These are phyloP conservation scores for Aspergillus nomiae DNA, from an alignment of 2,329 filamentous ascomycete genomes.

Conservation along the genomic window DNA sequence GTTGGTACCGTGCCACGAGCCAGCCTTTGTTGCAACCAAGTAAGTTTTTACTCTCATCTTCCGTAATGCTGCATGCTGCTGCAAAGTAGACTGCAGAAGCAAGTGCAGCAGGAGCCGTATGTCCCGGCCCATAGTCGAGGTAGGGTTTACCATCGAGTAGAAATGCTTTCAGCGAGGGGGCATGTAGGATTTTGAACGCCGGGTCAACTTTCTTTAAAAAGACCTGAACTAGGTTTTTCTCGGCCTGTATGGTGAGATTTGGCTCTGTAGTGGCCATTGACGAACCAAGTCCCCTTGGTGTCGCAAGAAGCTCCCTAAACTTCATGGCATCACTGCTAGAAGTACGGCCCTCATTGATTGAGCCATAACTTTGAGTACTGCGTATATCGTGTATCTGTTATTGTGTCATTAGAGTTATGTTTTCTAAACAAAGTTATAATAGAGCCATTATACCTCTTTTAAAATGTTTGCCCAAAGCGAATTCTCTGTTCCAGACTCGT, in stretches of 20 bases:
- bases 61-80: slow-evolving; percentile 27
- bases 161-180: slow-evolving; percentile 29
- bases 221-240: slow-evolving; percentile 24
- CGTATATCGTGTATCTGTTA: slow-evolving; percentile 3
- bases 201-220: slow-evolving; percentile 34
- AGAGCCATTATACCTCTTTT: slow-evolving; percentile 22
- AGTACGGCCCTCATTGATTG: background rate
- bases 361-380: background rate
- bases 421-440: background rate
- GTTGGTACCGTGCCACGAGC: slow-evolving; percentile 25
- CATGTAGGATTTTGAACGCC: slow-evolving; percentile 35
- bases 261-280: slow-evolving; percentile 9
- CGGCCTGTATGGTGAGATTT: background rate
- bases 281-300: slow-evolving; percentile 16
- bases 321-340: background rate
- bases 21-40: slow-evolving; percentile 23
- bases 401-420: slow-evolving; percentile 1
- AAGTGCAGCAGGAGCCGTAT: slow-evolving; percentile 28
- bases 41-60: slow-evolving; percentile 24
- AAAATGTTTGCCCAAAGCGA: slow-evolving; percentile 31
- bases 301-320: slow-evolving; percentile 13
- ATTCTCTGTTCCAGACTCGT: background rate
- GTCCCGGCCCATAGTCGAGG: slow-evolving; percentile 31
- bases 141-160: slow-evolving; percentile 30
- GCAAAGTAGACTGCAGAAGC: slow-evolving; percentile 29